Evolutionary conservation across 768 basidiomycete species (phyloP).

Genomic region (Podaxis carcinomalis): DNA sequence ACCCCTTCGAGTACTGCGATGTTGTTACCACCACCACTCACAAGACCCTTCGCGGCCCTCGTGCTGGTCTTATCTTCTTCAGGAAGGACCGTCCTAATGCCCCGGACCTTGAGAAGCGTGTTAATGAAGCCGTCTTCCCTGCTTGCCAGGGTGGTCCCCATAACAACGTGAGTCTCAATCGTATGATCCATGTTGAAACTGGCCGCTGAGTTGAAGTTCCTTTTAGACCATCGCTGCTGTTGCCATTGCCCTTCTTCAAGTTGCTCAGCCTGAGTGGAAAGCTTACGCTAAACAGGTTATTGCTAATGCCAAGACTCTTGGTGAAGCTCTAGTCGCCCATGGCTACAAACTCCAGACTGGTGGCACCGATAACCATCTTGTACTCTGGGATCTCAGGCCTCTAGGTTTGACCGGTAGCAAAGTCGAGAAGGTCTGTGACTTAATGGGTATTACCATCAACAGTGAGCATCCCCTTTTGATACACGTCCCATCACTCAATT

Average conservation of each 20-base stretch:
- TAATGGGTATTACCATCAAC: slow-evolving; percentile 95
- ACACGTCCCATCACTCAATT: neutral
- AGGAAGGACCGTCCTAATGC: slow-evolving; percentile 81
- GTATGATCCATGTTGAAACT: neutral
- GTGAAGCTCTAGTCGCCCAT: slow-evolving; percentile 60
- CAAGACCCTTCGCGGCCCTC: slow-evolving; percentile 97
- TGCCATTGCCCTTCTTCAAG: slow-evolving; percentile 91
- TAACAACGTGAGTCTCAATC: slow-evolving; percentile 69
- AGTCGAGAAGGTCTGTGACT: slow-evolving; percentile 97
- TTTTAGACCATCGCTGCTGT: slow-evolving; percentile 87
- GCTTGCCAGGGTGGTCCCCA: slow-evolving; percentile 99
- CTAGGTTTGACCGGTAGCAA: slow-evolving; percentile 96
- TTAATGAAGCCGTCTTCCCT: slow-evolving; percentile 99
- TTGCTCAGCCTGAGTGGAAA: slow-evolving; percentile 84
- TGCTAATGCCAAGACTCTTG: slow-evolving; percentile 78
- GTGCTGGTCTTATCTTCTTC: slow-evolving; percentile 98
- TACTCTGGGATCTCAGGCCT: slow-evolving; percentile 96
- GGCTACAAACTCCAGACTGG: slow-evolving; percentile 97
- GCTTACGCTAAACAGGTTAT: slow-evolving; percentile 94
- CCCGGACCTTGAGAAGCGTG: slow-evolving; percentile 89
- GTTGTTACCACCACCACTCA: slow-evolving; percentile 98
- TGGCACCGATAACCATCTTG: slow-evolving; percentile 96
- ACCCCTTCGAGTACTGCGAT: slow-evolving; percentile 94
- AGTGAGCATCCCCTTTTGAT: slow-evolving; percentile 42
- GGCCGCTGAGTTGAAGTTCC: neutral